Base-by-base conservation (phyloP, 768 basidiomycete genomes). In the Myochromella boudieri region DNA sequence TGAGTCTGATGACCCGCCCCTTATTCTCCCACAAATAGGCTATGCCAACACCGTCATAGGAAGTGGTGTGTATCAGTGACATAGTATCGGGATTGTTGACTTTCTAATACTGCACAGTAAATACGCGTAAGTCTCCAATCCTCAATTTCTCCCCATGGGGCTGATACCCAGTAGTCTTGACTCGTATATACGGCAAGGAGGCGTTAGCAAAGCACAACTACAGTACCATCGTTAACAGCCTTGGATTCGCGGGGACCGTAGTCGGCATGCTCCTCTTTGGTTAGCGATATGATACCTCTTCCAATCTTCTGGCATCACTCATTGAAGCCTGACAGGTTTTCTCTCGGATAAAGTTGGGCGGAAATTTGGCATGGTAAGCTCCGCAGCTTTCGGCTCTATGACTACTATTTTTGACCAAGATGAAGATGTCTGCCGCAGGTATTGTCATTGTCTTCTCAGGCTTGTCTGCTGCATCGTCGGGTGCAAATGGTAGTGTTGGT, bases 401-500 rank as follows among this genome's bases (percentile, higher is more conserved):
- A 40, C 17, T 25, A 7, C 17, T 33, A 44, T 17, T 14, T 26
- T 56, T 38, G 52, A 61, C 50, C 52, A 50, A 32, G 37, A 20
- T 9, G 14, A 6, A 89, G 89, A 88, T 92, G 82, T 56, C 79
- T 20, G 91, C 92, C 3, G 82, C 91, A 2, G 83, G 72, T 18
- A 94, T 95, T 53, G 89, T 95, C 39, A 82, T 82, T 12, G 61
- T 95, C 17, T 95, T 95, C 69, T 87, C 91, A 14, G 80, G 70
- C 12, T 78, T 95, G 17, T 90, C 88, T 11, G 88, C 92, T 3
- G 89, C 86, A 17, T 89, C 91, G 2, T 74, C 81, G 41, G 94
- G 94, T 32, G 87, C 87, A 0, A 70, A 89, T 58, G 78, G 80
- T 18, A 85, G 80, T 48, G 58, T 86, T 14, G 55, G 64, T 18